Percentiles rank a stretch among this genome's conserved stretches.
Conservation (phyloP, 2,329 filamentous ascomycete species). For the Claviceps humidiphila region DNA sequence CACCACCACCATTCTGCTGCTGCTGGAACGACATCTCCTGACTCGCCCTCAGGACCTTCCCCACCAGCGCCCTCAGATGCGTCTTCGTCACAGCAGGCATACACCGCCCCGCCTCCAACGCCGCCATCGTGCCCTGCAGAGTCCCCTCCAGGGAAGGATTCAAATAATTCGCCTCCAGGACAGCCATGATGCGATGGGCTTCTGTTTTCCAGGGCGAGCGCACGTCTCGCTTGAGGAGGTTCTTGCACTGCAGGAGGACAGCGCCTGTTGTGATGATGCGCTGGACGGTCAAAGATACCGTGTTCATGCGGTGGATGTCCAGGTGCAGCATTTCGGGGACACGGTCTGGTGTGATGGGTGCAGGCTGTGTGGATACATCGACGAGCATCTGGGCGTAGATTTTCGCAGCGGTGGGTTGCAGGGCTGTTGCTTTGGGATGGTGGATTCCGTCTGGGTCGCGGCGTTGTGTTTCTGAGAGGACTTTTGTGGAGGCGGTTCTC, state of each 20-base stretch:
- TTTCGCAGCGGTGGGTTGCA: slow-evolving; percentile 50
- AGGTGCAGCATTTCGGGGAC: slow-evolving; percentile 64
- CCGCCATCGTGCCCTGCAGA: slow-evolving; percentile 48
- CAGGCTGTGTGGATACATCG: slow-evolving; percentile 58
- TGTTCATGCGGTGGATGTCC: slow-evolving; percentile 48
- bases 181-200: slow-evolving; percentile 54
- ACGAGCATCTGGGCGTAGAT: slow-evolving; percentile 67
- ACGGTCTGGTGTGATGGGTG: slow-evolving; percentile 36
- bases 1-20: background rate
- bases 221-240: slow-evolving; percentile 68
- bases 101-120: slow-evolving; percentile 47
- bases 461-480: slow-evolving; percentile 50
- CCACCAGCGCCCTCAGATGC: slow-evolving; percentile 44
- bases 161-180: slow-evolving; percentile 43
- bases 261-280: slow-evolving; percentile 61
- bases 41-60: slow-evolving; percentile 39
- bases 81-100: slow-evolving; percentile 50
- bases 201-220: slow-evolving; percentile 65
- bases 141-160: slow-evolving; percentile 34
- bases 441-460: slow-evolving; percentile 57
- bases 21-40: slow-evolving; percentile 27
- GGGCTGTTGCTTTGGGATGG: slow-evolving; percentile 34
- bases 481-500: slow-evolving; percentile 48
- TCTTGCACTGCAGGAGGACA: slow-evolving; percentile 69
- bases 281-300: slow-evolving; percentile 24